phyloP scores from a whole-genome alignment of 2,329 filamentous ascomycete genomes.

The Trichoderma hamatum region DNA sequence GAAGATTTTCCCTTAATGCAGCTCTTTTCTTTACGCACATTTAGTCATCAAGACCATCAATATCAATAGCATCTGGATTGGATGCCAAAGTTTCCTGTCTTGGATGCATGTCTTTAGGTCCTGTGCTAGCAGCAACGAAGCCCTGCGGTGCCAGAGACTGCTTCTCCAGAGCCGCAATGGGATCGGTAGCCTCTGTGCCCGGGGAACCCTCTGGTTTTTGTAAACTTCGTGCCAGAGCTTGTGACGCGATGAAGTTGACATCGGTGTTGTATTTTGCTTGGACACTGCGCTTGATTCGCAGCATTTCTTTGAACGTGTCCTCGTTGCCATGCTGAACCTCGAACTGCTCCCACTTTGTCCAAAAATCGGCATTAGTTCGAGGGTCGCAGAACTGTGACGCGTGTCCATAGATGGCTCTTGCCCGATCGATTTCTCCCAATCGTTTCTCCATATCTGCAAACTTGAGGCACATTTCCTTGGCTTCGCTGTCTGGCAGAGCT shows the following conservation, averaged over 20 bases:
- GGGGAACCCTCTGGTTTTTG: constrained; percentile 52
- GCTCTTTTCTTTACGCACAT: neutral
- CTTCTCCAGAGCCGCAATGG: constrained; percentile 86
- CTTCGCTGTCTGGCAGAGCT: constrained; percentile 88
- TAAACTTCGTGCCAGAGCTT: constrained; percentile 86
- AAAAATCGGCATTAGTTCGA: constrained; percentile 84
- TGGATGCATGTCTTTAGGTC: constrained; percentile 58
- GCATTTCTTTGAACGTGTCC: constrained; percentile 99
- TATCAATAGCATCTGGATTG: constrained; percentile 85
- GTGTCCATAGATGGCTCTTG: constrained; percentile 93
- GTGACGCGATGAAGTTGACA: constrained; percentile 96
- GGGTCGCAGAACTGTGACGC: constrained; percentile 98
- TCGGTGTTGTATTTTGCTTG: constrained; percentile 99
- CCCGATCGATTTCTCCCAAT: constrained; percentile 90
- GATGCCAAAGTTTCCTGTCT: constrained; percentile 51
- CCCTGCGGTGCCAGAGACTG: constrained; percentile 86
- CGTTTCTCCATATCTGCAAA: constrained; percentile 96
- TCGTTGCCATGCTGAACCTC: constrained; percentile 98
- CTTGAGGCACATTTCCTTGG: constrained; percentile 97
- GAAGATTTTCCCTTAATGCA: neutral
- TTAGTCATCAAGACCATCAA: constrained; percentile 72
- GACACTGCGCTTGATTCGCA: constrained; percentile 94
- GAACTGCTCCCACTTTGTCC: constrained; percentile 96
- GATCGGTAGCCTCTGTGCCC: constrained; percentile 65
- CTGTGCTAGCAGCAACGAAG: constrained; percentile 85